Conservation (phyloP, 1,284 basidiomycete species). For the Ganoderma sinense region DNA sequence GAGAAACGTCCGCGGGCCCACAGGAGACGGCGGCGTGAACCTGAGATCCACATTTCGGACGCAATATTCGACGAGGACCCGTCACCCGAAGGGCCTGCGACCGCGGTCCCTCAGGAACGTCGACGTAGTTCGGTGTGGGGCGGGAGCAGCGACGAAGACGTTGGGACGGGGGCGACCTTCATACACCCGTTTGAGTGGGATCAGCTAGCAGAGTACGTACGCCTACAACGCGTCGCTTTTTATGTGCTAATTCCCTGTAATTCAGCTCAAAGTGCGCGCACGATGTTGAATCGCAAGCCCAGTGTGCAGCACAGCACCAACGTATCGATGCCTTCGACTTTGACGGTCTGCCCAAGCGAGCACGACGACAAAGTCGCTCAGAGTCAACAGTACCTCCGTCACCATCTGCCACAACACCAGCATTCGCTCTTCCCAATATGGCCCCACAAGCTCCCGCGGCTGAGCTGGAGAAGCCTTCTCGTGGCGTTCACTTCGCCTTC, state of each 20-base stretch:
- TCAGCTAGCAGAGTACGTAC: constrained; percentile 38
- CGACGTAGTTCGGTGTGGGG: constrained; percentile 30
- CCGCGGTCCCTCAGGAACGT: constrained; percentile 30
- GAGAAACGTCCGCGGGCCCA: constrained; percentile 6
- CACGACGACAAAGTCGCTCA: constrained; percentile 14
- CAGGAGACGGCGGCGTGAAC: constrained; percentile 27
- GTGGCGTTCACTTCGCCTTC: constrained; percentile 23
- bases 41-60: constrained; percentile 63
- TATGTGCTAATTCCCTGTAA: neutral
- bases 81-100: constrained; percentile 61
- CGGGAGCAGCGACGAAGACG: constrained; percentile 29
- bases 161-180: constrained; percentile 58
- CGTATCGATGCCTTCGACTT: constrained; percentile 63
- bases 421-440: neutral
- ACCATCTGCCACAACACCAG: constrained; percentile 9
- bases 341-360: constrained; percentile 52
- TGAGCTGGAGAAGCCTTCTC: constrained; percentile 23
- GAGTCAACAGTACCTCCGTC: constrained; percentile 5
- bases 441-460: constrained; percentile 2
- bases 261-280: constrained; percentile 15
- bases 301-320: constrained; percentile 44
- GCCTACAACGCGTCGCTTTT: too few relatives aligned
- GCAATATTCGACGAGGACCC: constrained; percentile 68
- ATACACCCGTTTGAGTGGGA: constrained; percentile 60
- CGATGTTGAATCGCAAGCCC: constrained; percentile 33